Conservation (phyloP, 2,329 filamentous ascomycete genomes). For the Xylariaceae sp. region DNA sequence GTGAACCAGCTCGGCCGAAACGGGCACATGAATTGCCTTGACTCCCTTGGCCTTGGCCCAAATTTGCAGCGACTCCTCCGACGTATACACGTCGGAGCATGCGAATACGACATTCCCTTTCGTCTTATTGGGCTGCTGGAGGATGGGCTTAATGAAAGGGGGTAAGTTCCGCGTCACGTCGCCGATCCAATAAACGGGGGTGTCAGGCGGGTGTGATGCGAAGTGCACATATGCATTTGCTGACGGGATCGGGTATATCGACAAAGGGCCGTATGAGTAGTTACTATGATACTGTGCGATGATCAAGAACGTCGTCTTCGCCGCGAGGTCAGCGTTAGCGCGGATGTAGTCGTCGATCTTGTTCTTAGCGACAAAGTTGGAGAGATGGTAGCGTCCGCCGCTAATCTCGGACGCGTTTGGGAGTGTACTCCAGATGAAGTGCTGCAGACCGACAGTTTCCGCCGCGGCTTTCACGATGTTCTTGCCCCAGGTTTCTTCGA, state of each 20-base stretch:
- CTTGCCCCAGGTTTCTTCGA: slow-evolving; percentile 16
- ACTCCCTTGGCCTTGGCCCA: slow-evolving; percentile 23
- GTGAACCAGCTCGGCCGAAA: slow-evolving; percentile 15
- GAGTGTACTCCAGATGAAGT: slow-evolving; percentile 28
- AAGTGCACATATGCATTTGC: slow-evolving; percentile 24
- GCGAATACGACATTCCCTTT: slow-evolving; percentile 24
- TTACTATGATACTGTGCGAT: slow-evolving; percentile 23
- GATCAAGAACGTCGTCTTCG: slow-evolving; percentile 22
- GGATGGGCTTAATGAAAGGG: slow-evolving; percentile 22
- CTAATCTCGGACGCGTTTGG: slow-evolving; percentile 18
- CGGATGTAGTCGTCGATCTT: slow-evolving; percentile 25
- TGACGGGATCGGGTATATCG: slow-evolving; percentile 14
- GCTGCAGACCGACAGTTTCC: slow-evolving; percentile 16
- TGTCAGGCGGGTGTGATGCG: slow-evolving; percentile 21
- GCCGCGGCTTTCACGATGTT: slow-evolving; percentile 23
- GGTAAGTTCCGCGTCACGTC: slow-evolving; percentile 19
- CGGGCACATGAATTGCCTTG: slow-evolving; percentile 20
- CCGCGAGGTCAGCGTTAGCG: slow-evolving; percentile 12
- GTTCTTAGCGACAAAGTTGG: slow-evolving; percentile 15
- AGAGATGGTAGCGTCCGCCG: slow-evolving; percentile 4
- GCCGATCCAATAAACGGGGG: slow-evolving; percentile 21
- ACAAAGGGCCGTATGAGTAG: slow-evolving; percentile 16
- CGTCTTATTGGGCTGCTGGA: slow-evolving; percentile 21
- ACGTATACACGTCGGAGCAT: slow-evolving; percentile 6
- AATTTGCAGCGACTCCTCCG: slow-evolving; percentile 22